Conservation (phyloP, 2,329 filamentous ascomycete species). For the Botryotinia convoluta region DNA sequence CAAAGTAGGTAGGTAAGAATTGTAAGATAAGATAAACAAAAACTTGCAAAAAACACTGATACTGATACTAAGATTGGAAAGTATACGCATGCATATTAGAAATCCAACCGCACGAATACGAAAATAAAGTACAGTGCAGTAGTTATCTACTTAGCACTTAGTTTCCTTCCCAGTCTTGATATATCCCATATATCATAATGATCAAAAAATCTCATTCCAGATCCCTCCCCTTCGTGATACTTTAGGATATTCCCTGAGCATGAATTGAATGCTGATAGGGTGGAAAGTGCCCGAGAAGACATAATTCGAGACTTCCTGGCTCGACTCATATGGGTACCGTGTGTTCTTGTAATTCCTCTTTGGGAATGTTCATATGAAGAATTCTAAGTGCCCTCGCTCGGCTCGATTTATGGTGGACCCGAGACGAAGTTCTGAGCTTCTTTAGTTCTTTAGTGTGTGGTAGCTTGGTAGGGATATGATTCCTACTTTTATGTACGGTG, state of each 20-base stretch:
- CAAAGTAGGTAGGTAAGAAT: background rate
- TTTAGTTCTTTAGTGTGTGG: background rate
- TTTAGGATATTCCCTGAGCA: background rate
- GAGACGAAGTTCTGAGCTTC: background rate
- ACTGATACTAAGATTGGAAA: background rate
- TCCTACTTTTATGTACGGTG: background rate
- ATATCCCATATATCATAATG: background rate
- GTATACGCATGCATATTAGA: background rate
- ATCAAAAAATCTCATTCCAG: background rate
- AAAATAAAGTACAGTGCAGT: background rate
- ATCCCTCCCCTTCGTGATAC: background rate
- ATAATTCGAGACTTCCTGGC: background rate
- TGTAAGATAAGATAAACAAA: background rate
- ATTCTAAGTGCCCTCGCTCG: background rate
- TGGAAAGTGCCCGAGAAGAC: background rate
- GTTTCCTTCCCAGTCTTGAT: background rate
- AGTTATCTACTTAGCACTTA: background rate
- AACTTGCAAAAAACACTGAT: background rate
- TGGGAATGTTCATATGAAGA: background rate
- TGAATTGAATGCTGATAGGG: background rate
- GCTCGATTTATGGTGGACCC: background rate
- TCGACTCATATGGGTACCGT: background rate
- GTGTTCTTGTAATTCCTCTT: background rate
- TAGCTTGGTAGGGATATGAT: background rate
- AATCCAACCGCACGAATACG: background rate